Evolutionary conservation across 148 eudicot genomes (phyloP), one percentile per base, ranked within the genome.

Genomic region (Chenopodium quinoa): DNA sequence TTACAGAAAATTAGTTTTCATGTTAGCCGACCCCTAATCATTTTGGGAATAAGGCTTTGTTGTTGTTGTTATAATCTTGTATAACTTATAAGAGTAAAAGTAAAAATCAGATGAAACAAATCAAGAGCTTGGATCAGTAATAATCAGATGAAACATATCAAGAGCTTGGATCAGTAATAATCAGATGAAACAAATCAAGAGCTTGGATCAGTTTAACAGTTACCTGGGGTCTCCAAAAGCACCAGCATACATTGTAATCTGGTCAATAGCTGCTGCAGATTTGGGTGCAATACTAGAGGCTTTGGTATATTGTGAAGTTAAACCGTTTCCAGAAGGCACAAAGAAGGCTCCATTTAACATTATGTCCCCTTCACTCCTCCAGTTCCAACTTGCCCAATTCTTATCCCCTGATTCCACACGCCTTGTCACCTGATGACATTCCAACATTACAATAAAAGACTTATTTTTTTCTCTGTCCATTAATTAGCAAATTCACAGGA

Each of bases 201-300:
- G 47, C 29, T 31, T 34, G 66, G 20, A 32, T 34, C 46, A n/a
- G 40, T 50, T 34, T 3, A 67, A 20, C 1, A 20, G 23, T 75
- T 79, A 90, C 93, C 93, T 89, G 77, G 93, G 86, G n/a, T 85
- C 92, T 31, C 94, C 94, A 68, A 89, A 82, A 65, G 86, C 96
- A 75, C 98, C 98, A 34, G 98, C 89, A 76, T 91, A 84, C 54
- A 82, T 56, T 31, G 98, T 93, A 81, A 93, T 90, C 63, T 86
- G 96, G 78, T 84, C 87, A 10, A 93, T 79, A 27, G 88, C 88
- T 8, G 48, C 73, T 32, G 89, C 93, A 11, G 98, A 89, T 77
- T 81, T 93, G 75, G 98, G 88, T 77, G 88, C 89, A 8, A 82
- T 68, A 29, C 98, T 93, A 17, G 86, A 83, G n/a, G 98, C 98